Conservation (phyloP, 1,284 basidiomycete genomes). For the Tylopilus sp. region DNA sequence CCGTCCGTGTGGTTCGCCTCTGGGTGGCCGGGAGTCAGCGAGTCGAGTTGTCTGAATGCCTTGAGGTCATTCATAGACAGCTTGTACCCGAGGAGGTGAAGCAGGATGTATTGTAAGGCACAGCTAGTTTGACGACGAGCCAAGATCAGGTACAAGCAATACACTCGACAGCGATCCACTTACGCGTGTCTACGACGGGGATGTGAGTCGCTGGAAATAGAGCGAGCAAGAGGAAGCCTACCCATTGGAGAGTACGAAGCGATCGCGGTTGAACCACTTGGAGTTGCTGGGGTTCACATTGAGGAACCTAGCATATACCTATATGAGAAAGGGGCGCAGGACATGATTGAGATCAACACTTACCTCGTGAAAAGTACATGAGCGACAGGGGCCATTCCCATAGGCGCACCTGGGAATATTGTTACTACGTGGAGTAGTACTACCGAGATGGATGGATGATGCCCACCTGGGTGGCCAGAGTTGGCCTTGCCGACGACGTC, state of each 20-base stretch:
- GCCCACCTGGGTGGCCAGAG: constrained; percentile 82
- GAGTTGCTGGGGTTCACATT: constrained; percentile 84
- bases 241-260: constrained; percentile 85
- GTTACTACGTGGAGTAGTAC: constrained; percentile 7
- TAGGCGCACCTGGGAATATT: constrained; percentile 64
- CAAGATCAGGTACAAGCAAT: not conserved
- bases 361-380: constrained; percentile 83
- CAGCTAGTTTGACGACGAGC: constrained; percentile 47
- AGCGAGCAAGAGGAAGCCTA: constrained; percentile 24
- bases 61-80: constrained; percentile 82
- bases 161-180: constrained; percentile 24
- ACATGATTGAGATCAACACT: not conserved
- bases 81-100: constrained; percentile 83
- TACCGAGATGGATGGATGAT: not conserved
- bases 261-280: constrained; percentile 90
- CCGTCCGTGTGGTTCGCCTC: constrained; percentile 87
- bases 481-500: constrained; percentile 78
- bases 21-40: constrained; percentile 88
- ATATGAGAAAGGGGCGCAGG: constrained; percentile 10
- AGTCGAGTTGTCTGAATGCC: constrained; percentile 80
- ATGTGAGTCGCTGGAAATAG: constrained; percentile 13
- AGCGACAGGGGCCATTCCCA: constrained; percentile 88
- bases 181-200: constrained; percentile 57
- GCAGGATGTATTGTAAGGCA: constrained; percentile 78
- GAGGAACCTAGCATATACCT: constrained; percentile 55